Evolutionary conservation across 768 basidiomycete species (phyloP), one percentile per base, ranked within the genome.

Genomic region (Agaricus sinodeliciosus): DNA sequence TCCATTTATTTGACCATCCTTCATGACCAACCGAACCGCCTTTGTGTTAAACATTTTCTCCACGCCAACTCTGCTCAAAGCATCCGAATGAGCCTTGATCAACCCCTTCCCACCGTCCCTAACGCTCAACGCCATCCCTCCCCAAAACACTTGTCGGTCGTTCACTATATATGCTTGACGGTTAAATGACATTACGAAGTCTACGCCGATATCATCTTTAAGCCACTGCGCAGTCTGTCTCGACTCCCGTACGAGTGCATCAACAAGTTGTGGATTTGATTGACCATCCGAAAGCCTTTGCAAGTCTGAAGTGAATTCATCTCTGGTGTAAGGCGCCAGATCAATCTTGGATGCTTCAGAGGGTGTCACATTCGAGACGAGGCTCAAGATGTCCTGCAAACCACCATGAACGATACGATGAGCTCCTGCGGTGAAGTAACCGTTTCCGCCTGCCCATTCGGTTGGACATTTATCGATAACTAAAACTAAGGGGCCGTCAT

Each of bases 381-480:
- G 64, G 3, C 77, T 67, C 19, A 84, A 71, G 34, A 86, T 72
- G 63, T 85, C 83, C 3, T 65, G 57, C n/a, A 86, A 69, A 1
- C 84, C 85, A 13, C 55, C 67, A 58, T 87, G 85, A 3, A 77
- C 79, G 9, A 80, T 84, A 49, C 85, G 80, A 60, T 80, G 74
- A 6, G 84, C 82, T 18, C 84, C 84, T 9, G 84, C 83, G 27
- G 84, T 85, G 67, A 86, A 87, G 65, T 79, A 84, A 15, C 83
- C 81, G 59, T 88, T 87, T 15, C 84, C 85, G 3, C 85, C 85
- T 3, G 65, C 75, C 84, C 84, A 86, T 51, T 76, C 74, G 37
- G 67, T 59, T 1, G 84, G 81, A 37, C 81, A 81, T 59, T 85
- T 85, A 60, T 87, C 84, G 47, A 86, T 67, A 49, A 87, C 67